phyloP scores from a whole-genome alignment of 176 grass and related monocot genomes.

The Rhynchospora breviuscula region DNA sequence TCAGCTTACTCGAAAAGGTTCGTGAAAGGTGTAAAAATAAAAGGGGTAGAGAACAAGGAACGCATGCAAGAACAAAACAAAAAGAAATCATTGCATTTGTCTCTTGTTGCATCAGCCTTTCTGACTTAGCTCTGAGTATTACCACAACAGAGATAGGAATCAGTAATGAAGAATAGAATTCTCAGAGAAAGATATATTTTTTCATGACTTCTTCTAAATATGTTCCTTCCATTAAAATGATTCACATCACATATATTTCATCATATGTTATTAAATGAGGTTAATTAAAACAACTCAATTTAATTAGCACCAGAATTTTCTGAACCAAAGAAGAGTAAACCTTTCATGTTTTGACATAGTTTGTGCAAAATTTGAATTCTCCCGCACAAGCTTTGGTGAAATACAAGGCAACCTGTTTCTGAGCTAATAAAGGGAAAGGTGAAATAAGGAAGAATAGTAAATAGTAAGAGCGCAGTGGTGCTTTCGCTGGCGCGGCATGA shows the following conservation, averaged over 20 bases:
- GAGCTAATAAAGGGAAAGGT: not conserved
- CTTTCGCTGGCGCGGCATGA: constrained; percentile 23
- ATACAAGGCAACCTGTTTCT: not conserved
- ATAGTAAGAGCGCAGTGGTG: constrained; percentile 15
- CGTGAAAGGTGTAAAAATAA: not conserved
- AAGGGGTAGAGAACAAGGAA: not conserved
- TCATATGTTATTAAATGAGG: too few relatives aligned
- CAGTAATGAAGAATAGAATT: not conserved
- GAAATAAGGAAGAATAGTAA: constrained; percentile 13
- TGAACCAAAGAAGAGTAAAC: too few relatives aligned
- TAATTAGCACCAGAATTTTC: too few relatives aligned
- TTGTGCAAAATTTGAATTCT: not conserved
- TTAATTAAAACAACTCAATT: too few relatives aligned
- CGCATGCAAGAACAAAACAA: constrained; percentile 28
- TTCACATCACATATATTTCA: not conserved
- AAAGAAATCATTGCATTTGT: constrained; percentile 28
- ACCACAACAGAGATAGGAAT: not conserved
- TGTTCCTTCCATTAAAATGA: not conserved
- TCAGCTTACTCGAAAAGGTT: not conserved
- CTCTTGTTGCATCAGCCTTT: constrained; percentile 19
- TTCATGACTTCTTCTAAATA: not conserved
- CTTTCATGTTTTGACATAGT: too few relatives aligned
- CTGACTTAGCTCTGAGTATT: not conserved
- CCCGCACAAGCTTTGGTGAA: not conserved
- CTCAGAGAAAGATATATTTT: not conserved